Evolutionary conservation across 2,329 filamentous ascomycete genomes (phyloP).

Genomic region (Xylariaceae sp.): DNA sequence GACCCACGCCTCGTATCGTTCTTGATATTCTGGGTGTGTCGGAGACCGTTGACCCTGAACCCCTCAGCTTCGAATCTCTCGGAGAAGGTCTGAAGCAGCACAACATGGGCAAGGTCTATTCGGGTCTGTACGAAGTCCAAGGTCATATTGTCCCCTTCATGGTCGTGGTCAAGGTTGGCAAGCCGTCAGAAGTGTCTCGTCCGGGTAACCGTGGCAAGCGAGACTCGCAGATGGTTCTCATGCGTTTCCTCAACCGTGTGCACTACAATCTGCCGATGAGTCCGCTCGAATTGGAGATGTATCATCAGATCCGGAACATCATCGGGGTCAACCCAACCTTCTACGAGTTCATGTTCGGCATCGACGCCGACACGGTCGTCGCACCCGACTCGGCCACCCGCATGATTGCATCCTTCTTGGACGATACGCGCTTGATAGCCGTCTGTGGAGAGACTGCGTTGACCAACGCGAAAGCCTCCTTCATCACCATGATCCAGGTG

Average conservation of each 20-base stretch:
- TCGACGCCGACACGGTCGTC: slow-evolving; percentile 95
- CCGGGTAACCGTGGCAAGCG: slow-evolving; percentile 97
- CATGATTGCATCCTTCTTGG: slow-evolving; percentile 83
- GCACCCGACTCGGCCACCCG: slow-evolving; percentile 83
- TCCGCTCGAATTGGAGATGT: slow-evolving; percentile 94
- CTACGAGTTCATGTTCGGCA: slow-evolving; percentile 94
- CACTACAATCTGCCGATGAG: slow-evolving; percentile 97
- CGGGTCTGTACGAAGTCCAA: slow-evolving; percentile 93
- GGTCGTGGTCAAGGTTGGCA: slow-evolving; percentile 94
- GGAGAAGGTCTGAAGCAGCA: slow-evolving; percentile 96
- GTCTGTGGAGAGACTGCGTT: slow-evolving; percentile 92
- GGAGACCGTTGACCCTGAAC: slow-evolving; percentile 88
- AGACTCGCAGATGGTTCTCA: slow-evolving; percentile 96
- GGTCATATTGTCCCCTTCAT: slow-evolving; percentile 97
- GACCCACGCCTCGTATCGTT: slow-evolving; percentile 90
- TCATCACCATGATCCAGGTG: slow-evolving; percentile 98
- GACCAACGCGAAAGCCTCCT: slow-evolving; percentile 86
- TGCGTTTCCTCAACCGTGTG: slow-evolving; percentile 98
- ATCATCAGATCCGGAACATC: slow-evolving; percentile 97
- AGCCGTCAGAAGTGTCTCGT: slow-evolving; percentile 92
- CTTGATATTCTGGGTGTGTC: slow-evolving; percentile 94
- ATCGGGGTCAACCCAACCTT: slow-evolving; percentile 98
- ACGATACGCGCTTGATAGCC: slow-evolving; percentile 88
- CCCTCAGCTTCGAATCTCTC: slow-evolving; percentile 91
- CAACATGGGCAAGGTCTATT: slow-evolving; percentile 99